Conservation (phyloP, 306 rosid species). For the Malus sieversii region DNA sequence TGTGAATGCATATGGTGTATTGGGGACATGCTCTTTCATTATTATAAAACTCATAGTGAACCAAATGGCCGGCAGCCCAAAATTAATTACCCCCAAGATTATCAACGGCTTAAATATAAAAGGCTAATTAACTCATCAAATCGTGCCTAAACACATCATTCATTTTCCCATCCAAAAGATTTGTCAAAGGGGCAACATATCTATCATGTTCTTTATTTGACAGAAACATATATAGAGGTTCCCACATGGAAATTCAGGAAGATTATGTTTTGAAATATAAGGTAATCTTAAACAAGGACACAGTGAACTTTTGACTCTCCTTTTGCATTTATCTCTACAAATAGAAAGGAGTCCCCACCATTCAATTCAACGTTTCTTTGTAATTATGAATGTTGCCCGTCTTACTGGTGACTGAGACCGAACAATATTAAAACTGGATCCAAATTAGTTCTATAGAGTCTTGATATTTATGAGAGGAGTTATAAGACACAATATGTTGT, state of each 20-base stretch:
- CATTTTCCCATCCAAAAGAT: neutral
- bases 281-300: neutral
- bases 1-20: neutral
- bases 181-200: neutral
- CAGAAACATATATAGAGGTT: neutral
- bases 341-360: neutral
- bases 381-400: neutral
- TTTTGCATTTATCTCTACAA: neutral
- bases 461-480: too few species aligned
- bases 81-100: neutral
- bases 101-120: neutral
- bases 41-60: neutral
- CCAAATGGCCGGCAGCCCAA: neutral
- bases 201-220: neutral
- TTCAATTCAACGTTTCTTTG: neutral
- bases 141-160: neutral
- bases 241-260: neutral
- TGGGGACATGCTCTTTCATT: neutral
- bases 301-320: neutral
- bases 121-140: neutral
- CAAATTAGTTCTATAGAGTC: neutral
- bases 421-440: neutral
- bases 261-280: neutral
- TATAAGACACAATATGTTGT: too few species aligned
- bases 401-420: neutral